These are phyloP conservation scores for Sinapis alba DNA, from an alignment of 441 rosid species.

Conservation along the genomic window DNA sequence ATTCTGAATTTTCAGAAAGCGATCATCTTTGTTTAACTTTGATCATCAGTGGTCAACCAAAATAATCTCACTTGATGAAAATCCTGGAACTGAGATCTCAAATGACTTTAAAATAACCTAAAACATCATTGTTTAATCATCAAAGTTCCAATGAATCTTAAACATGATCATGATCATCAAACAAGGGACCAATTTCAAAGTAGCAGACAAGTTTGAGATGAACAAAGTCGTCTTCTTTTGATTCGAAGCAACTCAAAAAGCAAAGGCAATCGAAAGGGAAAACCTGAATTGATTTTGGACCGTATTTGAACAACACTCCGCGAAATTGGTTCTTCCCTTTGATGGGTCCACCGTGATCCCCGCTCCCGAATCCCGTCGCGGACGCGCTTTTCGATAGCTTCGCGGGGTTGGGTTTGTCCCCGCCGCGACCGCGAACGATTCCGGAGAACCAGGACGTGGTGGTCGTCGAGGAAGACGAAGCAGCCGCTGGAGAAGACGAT, in stretches of 20 bases:
- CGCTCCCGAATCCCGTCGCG: slow-evolving; percentile 32
- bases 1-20: background rate
- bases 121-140: background rate
- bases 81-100: background rate
- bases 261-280: background rate
- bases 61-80: slow-evolving; percentile 9
- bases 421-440: slow-evolving; percentile 76
- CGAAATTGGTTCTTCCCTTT: slow-evolving; percentile 91
- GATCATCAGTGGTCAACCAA: slow-evolving; percentile 19
- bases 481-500: slow-evolving; percentile 41
- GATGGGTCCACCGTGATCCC: slow-evolving; percentile 58
- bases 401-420: slow-evolving; percentile 47
- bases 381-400: slow-evolving; percentile 48
- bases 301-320: slow-evolving; percentile 90
- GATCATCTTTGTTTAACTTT: background rate
- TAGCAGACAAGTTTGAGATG: background rate
- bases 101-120: slow-evolving; percentile 1
- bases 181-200: background rate
- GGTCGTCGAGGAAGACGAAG: slow-evolving; percentile 46
- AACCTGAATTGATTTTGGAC: slow-evolving; percentile 90
- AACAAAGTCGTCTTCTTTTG: slow-evolving; percentile 20
- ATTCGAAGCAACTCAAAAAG: background rate
- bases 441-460: slow-evolving; percentile 86
- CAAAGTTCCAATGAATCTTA: background rate
- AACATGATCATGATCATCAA: slow-evolving; percentile 15